Evolutionary conservation across 768 basidiomycete genomes (phyloP).

Genomic region (Hericium erinaceus): DNA sequence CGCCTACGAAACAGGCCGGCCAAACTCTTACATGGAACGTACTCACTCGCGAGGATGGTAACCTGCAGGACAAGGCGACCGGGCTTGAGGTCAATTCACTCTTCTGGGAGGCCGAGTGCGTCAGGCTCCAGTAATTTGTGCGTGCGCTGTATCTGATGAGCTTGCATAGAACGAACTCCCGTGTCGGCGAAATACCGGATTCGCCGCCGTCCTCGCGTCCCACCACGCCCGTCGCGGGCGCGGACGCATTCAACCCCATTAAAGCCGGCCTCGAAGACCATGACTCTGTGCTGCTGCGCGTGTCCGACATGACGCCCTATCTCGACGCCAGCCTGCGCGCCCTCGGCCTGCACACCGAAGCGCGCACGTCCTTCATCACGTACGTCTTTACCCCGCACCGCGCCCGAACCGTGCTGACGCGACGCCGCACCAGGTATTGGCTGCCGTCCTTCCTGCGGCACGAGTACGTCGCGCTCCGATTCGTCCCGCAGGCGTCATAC

Average conservation of each 20-base stretch:
- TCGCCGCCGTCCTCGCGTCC: background rate
- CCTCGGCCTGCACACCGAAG: slow-evolving; percentile 33
- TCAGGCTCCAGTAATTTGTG: background rate
- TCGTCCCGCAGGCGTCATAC: slow-evolving; percentile 35
- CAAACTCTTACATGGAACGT: slow-evolving; percentile 29
- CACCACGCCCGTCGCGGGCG: background rate
- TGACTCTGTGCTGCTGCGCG: slow-evolving; percentile 17
- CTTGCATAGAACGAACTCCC: background rate
- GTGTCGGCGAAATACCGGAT: background rate
- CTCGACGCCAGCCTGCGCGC: slow-evolving; percentile 24
- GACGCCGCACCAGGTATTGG: slow-evolving; percentile 25
- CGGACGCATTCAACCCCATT: slow-evolving; percentile 4
- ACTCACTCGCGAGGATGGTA: slow-evolving; percentile 21
- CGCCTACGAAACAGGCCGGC: slow-evolving; percentile 14
- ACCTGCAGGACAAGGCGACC: slow-evolving; percentile 15
- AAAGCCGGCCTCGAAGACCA: background rate
- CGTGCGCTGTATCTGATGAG: background rate
- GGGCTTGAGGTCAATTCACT: slow-evolving; percentile 18
- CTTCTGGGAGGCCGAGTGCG: slow-evolving; percentile 11
- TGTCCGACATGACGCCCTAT: slow-evolving; percentile 24
- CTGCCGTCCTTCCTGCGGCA: slow-evolving; percentile 32
- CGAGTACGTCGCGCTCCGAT: slow-evolving; percentile 33
- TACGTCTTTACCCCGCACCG: slow-evolving; percentile 17
- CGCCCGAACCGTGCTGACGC: background rate
- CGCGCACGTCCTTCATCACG: slow-evolving; percentile 39